Evolutionary conservation across 2,329 filamentous ascomycete species (phyloP), one percentile per base, ranked within the genome.

Genomic region (Neospermospora avenae): DNA sequence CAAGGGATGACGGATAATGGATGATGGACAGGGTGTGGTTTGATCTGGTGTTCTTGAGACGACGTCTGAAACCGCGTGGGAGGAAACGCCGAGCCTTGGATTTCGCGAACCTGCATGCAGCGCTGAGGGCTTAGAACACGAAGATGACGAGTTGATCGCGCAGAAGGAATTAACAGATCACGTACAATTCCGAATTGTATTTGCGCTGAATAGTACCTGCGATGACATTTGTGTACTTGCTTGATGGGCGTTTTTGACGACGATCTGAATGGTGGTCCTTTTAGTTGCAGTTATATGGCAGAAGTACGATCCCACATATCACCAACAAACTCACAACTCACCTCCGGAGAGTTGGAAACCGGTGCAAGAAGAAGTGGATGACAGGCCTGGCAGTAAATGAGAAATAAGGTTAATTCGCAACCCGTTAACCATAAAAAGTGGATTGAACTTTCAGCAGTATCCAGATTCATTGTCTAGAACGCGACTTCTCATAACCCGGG

Each of bases 11-110:
- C 3, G 4, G 39, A 42, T n/a, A 42, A n/a, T n/a, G n/a, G n/a
- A n/a, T n/a, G 28, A 31, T 10, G 39, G 13, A 42, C 37, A 54
- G 24, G 37, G 51, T 54, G 35, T 4, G 39, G 51, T 54, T 54
- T 54, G 51, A 54, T 54, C 51, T 34, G 37, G 41, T 54, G 22
- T 42, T 22, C 34, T 18, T 54, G 51, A 54, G 51, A 54, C 51
- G 37, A 13, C 1, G 14, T 13, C 51, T 54, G 51, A 41, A 54
- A 54, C 37, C 51, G 35, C 25, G 22, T 7, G 5, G 31, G 7
- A 31, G 6, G 18, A 28, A 51, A 51, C 48, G 48, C 48, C 48
- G 48, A 51, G 48, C 28, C 45, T 37, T 14, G 18, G 31, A 31
- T 11, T 41, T 7, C 14, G n/a, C 20, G n/a, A 11, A 42, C 18